These are phyloP conservation scores for Neolentinus lepideus DNA, from an alignment of 1,284 basidiomycete genomes.

Conservation along the genomic window DNA sequence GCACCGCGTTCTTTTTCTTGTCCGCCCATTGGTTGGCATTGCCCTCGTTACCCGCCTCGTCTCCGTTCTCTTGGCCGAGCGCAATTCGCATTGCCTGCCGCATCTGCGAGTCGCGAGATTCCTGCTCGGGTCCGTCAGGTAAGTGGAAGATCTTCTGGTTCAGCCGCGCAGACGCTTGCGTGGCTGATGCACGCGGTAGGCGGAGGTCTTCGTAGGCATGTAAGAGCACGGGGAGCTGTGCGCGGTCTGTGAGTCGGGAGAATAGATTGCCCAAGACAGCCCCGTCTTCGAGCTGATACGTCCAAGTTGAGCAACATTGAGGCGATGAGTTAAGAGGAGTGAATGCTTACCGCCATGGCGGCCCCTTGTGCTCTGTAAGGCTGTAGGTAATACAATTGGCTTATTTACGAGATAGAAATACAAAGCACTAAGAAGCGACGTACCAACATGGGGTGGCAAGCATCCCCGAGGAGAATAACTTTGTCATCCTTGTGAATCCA, in stretches of 20 bases:
- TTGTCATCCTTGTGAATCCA: constrained; percentile 44
- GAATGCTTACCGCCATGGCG: constrained; percentile 15
- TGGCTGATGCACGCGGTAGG: constrained; percentile 11
- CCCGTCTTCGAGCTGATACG: constrained; percentile 16
- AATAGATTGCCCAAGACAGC: constrained; percentile 20
- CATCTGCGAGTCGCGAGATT: constrained; percentile 11
- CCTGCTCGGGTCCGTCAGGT: constrained; percentile 13
- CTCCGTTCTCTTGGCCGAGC: constrained; percentile 7
- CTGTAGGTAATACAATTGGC: constrained; percentile 5
- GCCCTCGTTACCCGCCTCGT: constrained; percentile 10
- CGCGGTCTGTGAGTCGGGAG: constrained; percentile 12
- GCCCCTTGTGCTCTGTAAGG: constrained; percentile 18
- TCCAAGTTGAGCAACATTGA: not conserved
- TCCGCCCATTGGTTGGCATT: constrained; percentile 15
- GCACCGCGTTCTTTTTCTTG: constrained; percentile 11
- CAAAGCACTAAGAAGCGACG: not conserved
- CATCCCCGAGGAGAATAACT: constrained; percentile 46
- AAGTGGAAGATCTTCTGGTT: constrained; percentile 10
- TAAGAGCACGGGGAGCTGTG: constrained; percentile 16
- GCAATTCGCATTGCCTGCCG: constrained; percentile 1
- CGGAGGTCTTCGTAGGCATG: constrained; percentile 19
- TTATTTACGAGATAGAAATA: not conserved
- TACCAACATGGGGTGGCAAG: constrained; percentile 22
- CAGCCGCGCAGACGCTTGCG: constrained; percentile 11
- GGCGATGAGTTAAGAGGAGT: not conserved